Base-by-base conservation (phyloP, 2,329 filamentous ascomycete species). In the Stagonosporopsis cucurbitacearum region DNA sequence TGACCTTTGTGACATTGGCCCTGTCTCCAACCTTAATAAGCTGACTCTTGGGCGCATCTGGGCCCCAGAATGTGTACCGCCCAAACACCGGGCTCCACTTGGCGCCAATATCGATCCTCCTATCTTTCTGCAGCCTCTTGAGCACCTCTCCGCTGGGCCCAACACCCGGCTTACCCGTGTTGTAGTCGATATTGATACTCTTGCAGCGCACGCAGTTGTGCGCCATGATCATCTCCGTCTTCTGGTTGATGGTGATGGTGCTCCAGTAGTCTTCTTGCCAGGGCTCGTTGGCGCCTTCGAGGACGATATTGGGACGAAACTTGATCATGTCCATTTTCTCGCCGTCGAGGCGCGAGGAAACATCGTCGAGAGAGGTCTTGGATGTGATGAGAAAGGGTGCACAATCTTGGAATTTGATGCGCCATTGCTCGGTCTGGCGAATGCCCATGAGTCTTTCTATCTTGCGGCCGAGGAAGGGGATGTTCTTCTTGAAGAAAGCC, bases 361-460 rank as follows among this genome's bases (percentile, higher is more conserved):
- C 84, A 63, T 90, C 82, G 19, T 80, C 75, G n/a, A 93, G 81
- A 1, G 90, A 95, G 2, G 85, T 82, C 57, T 87, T 81, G 0
- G 87, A 90, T 5, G 88, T 82, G 22, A 96, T 75, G 13, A 96
- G 82, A 71, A 89, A 90, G 0, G 91, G 88, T 1, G 90, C 90
- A 60, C 85, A 84, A 74, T 95, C 91, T 35, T 86, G 84, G 75
- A 94, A 95, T 2, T 84, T 85, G 39, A 94, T 81, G 20, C 68
- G 52, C 49, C 45, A 60, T 48, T 69, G 45, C 56, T 65, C 30
- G 58, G 57, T 41, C 73, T 64, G 52, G 50, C 64, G 30, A 67
- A 73, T 25, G 73, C 67, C 75, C 73, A 79, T 58, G 63, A 67
- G 41, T 12, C 49, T 44, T 7, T 64, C 33, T 37, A 64, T 49